Base-by-base conservation (phyloP, 1,284 basidiomycete species). In the Meira miltonrushii region DNA sequence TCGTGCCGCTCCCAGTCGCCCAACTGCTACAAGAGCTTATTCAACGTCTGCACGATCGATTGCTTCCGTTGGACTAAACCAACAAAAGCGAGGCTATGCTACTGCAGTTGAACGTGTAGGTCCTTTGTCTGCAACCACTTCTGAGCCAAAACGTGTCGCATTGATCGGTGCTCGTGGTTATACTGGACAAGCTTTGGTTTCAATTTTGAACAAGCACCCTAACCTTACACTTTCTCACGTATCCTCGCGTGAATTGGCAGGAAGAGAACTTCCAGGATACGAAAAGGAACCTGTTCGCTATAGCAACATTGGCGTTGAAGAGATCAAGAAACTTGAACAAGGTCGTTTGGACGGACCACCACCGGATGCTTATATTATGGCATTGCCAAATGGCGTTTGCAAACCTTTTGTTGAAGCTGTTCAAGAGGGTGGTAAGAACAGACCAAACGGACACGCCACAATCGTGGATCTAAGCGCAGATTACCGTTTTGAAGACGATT, bases 361-460 rank as follows among this genome's bases (percentile, higher is more conserved):
- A 8, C 75, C 75, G 48, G 75, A 78, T 43, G 75, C 75, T 10
- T 78, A 77, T 58, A 62, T 98, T 60, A 94, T 96, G 90, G 94
- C 94, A 0, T 84, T 99, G 46, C 94, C 94, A 37, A 99, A 98
- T 74, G 95, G 94, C 15, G 85, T 93, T 28, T 91, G 91, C 82
- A 94, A 94, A 81, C 92, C 93, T 0, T 99, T 96, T 74, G 92
- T 99, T 17, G 92, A 95, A 75, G 95, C 94, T 12, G 82, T 99
- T 53, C 91, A 96, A 74, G 86, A 86, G 1, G 84, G 79, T 66
- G 63, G 82, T 79, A 65, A 85, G 85, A 59, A 83, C 75, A 62
- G 82, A 79, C 48, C 85, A 83, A 75, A 88, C 86, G 73, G 90
- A 89, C 41, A 83, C 39, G 72, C 71, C 19, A 65, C 61, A 12